Evolutionary conservation across 768 basidiomycete species (phyloP).

Genomic region (Pluteus cervinus): DNA sequence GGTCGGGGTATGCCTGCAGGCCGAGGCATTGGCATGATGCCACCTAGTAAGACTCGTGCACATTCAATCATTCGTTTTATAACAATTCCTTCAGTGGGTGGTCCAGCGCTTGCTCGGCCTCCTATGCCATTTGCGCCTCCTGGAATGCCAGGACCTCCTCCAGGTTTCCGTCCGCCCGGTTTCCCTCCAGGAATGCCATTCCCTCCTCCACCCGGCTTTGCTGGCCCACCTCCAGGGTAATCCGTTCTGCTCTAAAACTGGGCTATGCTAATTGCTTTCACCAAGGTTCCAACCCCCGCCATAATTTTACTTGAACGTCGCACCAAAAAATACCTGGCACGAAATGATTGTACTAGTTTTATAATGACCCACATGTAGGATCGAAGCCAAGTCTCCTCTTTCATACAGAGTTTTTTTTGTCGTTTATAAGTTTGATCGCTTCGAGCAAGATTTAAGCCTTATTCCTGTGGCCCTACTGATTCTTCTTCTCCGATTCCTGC

Average conservation of each 20-base stretch:
- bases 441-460: background rate
- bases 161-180: slow-evolving; percentile 79
- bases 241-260: slow-evolving; percentile 7
- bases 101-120: slow-evolving; percentile 57
- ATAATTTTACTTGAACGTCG: slow-evolving; percentile 10
- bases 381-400: background rate
- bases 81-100: slow-evolving; percentile 40
- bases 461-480: slow-evolving; percentile 18
- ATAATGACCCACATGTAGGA: too few species aligned
- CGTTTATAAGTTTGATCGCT: background rate
- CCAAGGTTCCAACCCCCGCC: slow-evolving; percentile 45
- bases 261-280: slow-evolving; percentile 2
- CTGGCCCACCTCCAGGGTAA: slow-evolving; percentile 81
- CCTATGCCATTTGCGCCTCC: slow-evolving; percentile 65
- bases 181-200: slow-evolving; percentile 80
- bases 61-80: slow-evolving; percentile 11
- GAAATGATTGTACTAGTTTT: too few species aligned
- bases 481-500: slow-evolving; percentile 31
- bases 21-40: slow-evolving; percentile 95
- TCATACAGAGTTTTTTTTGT: background rate
- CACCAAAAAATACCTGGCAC: background rate
- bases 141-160: slow-evolving; percentile 83
- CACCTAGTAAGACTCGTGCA: slow-evolving; percentile 52
- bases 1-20: slow-evolving; percentile 96
- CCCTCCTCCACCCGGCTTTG: slow-evolving; percentile 77